A percentile compares a stretch with the other conserved stretches of the same genome.
Conservation (phyloP, 345 rosid species). For the Syzygium grande region DNA sequence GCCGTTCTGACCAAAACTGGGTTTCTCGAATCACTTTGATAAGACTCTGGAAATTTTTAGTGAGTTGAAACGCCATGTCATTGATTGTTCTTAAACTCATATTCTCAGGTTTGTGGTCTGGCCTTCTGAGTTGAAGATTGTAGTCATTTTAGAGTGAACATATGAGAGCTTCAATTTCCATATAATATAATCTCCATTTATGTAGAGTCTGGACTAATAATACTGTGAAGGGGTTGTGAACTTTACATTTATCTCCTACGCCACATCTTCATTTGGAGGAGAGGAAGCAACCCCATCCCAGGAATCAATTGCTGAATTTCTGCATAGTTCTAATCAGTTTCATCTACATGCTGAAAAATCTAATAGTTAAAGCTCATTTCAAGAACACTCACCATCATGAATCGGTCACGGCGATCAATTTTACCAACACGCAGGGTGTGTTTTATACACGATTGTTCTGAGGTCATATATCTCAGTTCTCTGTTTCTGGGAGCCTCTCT, state of each 20-base stretch:
- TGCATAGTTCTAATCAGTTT: not conserved
- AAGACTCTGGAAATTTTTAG: not conserved
- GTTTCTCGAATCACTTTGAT: slow-evolving; percentile 16
- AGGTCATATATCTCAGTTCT: not conserved
- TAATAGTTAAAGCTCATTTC: not conserved
- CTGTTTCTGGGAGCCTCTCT: not conserved
- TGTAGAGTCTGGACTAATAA: not conserved
- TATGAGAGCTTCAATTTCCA: not conserved
- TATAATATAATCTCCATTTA: not conserved
- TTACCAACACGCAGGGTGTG: not conserved
- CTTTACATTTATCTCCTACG: not conserved
- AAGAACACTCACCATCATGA: not conserved
- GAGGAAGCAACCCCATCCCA: not conserved
- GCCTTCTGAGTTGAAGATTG: not conserved
- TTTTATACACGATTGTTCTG: not conserved
- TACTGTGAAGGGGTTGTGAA: not conserved
- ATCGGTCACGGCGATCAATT: not conserved
- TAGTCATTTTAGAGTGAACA: not conserved
- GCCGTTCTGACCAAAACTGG: slow-evolving; percentile 78
- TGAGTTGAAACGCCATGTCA: not conserved
- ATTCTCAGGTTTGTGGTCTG: not conserved
- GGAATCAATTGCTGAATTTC: not conserved
- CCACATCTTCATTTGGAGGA: not conserved
- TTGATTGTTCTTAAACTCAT: not conserved
- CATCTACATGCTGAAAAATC: not conserved